A percentile compares a stretch with the other conserved stretches of the same genome.
phyloP scores from a whole-genome alignment of 495 filamentous ascomycete genomes.

The Hyaloscypha bicolor region DNA sequence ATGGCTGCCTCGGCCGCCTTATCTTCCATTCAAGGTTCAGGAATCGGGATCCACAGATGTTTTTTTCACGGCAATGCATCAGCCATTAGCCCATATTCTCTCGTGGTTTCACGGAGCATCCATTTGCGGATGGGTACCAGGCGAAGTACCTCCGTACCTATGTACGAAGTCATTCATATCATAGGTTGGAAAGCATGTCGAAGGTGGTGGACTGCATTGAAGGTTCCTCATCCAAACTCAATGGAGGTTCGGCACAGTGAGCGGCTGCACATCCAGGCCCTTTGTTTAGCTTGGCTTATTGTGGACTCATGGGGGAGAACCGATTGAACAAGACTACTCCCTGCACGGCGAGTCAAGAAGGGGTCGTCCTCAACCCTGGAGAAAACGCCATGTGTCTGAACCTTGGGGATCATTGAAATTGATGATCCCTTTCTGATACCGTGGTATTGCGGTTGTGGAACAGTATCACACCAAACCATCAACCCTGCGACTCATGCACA shows the following conservation, averaged over 20 bases:
- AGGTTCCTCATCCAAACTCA: not conserved
- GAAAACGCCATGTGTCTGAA: not conserved
- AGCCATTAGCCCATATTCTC: not conserved
- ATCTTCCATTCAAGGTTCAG: not conserved
- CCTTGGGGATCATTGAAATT: not conserved
- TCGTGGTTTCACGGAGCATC: not conserved
- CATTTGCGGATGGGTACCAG: not conserved
- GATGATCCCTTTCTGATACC: not conserved
- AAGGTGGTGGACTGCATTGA: not conserved
- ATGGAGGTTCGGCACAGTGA: not conserved
- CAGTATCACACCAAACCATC: not conserved
- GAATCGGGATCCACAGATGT: not conserved
- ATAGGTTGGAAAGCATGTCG: not conserved
- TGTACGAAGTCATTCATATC: not conserved
- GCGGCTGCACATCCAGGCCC: not conserved
- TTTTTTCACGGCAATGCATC: not conserved
- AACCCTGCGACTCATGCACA: not conserved
- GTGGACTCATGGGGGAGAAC: not conserved
- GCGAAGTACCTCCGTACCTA: not conserved
- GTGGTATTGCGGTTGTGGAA: conserved; percentile 4
- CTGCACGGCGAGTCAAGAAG: not conserved
- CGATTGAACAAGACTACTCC: not conserved
- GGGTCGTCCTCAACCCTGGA: not conserved
- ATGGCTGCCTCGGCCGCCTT: not conserved
- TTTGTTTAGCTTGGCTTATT: not conserved